A percentile compares a stretch with the other conserved stretches of the same genome.
phyloP scores from a whole-genome alignment of 257 asterid genomes.

The Capsicum pubescens region DNA sequence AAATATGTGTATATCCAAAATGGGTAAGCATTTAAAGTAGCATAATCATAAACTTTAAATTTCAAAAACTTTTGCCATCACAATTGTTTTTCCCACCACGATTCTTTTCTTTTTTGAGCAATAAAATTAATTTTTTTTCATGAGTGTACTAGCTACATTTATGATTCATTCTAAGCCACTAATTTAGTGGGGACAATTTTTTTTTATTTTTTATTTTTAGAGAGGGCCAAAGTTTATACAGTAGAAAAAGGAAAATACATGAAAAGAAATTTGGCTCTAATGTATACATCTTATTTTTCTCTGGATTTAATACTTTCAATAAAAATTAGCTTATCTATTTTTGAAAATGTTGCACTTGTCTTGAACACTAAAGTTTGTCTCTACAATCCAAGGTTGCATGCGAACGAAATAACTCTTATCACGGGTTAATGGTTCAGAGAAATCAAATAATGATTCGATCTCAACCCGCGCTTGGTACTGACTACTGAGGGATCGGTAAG shows the following conservation, averaged over 20 bases:
- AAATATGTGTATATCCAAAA: too few relatives aligned
- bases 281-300: too few relatives aligned
- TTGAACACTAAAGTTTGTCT: too few relatives aligned
- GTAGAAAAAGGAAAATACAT: background rate
- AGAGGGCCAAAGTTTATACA: background rate
- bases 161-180: too few relatives aligned
- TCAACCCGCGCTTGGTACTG: conserved; percentile 98
- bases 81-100: background rate
- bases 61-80: background rate
- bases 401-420: too few relatives aligned
- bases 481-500: conserved; percentile 75
- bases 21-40: background rate
- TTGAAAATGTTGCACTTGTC: too few relatives aligned
- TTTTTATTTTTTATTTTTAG: too few relatives aligned
- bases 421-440: conserved; percentile 45
- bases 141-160: background rate
- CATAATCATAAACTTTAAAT: background rate
- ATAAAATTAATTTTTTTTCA: background rate
- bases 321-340: too few relatives aligned
- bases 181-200: background rate
- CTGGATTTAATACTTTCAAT: too few relatives aligned
- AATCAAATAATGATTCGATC: conserved; percentile 92
- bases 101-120: background rate
- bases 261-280: too few relatives aligned
- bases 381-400: too few relatives aligned